Evolutionary conservation across 2,329 filamentous ascomycete species (phyloP).

Genomic region (Emmonsiellopsis sp.): DNA sequence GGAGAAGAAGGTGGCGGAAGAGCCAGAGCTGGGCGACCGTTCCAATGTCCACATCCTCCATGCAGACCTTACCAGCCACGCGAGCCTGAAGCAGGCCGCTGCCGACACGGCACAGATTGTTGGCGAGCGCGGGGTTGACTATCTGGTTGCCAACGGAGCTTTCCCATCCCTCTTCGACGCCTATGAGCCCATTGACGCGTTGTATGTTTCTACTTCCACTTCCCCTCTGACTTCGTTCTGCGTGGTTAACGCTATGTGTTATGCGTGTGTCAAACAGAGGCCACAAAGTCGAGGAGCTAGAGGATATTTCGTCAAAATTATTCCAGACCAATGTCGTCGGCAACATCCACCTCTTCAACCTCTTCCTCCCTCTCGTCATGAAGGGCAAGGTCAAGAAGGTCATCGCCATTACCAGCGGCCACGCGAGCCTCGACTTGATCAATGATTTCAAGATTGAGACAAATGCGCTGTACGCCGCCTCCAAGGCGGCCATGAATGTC

Average conservation of each 20-base stretch:
- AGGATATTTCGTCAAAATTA: conserved; percentile 21
- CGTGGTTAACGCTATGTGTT: no score
- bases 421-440: conserved; percentile 41
- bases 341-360: conserved; percentile 45
- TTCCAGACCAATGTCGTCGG: conserved; percentile 45
- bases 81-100: conserved; percentile 21
- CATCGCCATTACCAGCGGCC: conserved; percentile 40
- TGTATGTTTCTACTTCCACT: conserved; percentile 29
- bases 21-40: conserved; percentile 21
- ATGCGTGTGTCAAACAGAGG: conserved; percentile 20
- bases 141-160: conserved; percentile 45
- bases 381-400: conserved; percentile 47
- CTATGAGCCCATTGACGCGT: conserved; percentile 25
- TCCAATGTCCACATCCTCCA: conserved; percentile 40
- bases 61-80: conserved; percentile 36
- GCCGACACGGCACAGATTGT: conserved; percentile 22
- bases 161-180: conserved; percentile 23
- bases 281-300: conserved; percentile 25
- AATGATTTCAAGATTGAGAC: conserved; percentile 29
- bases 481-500: conserved; percentile 47
- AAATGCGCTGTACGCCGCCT: conserved; percentile 36
- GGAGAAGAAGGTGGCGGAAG: conserved; percentile 33
- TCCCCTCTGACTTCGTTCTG: conserved; percentile 2
- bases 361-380: conserved; percentile 45
- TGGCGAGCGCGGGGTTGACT: conserved; percentile 36